Conservation (phyloP, 257 asterid species). For the Solanum pinnatisectum region DNA sequence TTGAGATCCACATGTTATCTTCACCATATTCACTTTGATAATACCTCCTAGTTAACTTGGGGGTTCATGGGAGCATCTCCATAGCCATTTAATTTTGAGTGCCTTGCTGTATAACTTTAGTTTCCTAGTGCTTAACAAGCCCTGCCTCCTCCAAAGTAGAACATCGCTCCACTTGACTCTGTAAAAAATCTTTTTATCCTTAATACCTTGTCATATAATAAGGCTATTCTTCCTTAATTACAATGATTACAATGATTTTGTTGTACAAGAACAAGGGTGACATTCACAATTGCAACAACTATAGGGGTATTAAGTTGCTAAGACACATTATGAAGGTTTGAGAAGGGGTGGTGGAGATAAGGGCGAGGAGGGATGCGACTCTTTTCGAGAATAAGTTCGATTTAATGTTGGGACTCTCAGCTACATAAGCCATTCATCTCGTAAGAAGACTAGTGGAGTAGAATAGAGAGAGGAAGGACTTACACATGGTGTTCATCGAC, state of each 20-base stretch:
- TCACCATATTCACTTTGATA: not conserved
- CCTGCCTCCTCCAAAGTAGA: not conserved
- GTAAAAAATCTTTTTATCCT: not conserved
- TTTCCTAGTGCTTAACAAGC: not conserved
- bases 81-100: not conserved
- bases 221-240: not conserved
- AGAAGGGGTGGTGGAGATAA: not conserved
- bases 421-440: not conserved
- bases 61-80: not conserved
- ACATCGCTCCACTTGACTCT: not conserved
- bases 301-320: not conserved
- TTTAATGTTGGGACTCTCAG: not conserved
- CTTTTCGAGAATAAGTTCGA: not conserved
- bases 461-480: not conserved
- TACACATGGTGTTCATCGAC: not conserved
- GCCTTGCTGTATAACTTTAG: not conserved
- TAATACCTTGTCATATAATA: not conserved
- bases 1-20: not conserved
- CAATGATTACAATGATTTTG: not conserved
- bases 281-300: not conserved
- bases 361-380: not conserved
- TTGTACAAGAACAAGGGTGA: not conserved
- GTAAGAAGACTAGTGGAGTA: not conserved
- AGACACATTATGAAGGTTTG: not conserved
- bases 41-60: not conserved